Evolutionary conservation across 129 eudicot species (phyloP).

Genomic region (Saposhnikovia divaricata): DNA sequence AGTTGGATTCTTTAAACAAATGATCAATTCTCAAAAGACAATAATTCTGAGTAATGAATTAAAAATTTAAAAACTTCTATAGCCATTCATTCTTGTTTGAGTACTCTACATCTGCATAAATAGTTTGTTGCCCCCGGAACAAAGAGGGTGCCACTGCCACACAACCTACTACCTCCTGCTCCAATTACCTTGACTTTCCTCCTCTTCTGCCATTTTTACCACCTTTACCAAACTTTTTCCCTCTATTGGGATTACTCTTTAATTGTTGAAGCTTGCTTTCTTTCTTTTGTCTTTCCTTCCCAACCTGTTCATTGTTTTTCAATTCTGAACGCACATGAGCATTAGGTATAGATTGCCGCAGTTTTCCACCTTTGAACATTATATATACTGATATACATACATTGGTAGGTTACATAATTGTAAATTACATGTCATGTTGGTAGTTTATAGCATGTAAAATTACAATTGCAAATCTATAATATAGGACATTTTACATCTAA

Average conservation of each 20-base stretch:
- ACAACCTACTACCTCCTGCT: neutral
- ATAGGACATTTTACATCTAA: neutral
- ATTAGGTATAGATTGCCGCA: slow-evolving; percentile 35
- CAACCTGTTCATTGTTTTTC: slow-evolving; percentile 73
- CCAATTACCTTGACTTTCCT: slow-evolving; percentile 27
- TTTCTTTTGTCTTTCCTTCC: slow-evolving; percentile 82
- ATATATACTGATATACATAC: too few relatives aligned
- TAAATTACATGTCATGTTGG: neutral
- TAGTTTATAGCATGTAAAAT: neutral
- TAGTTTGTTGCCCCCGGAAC: neutral
- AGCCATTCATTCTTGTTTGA: neutral
- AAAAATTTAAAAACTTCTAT: neutral
- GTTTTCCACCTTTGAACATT: slow-evolving; percentile 43
- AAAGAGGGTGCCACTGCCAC: neutral
- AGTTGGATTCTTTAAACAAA: neutral
- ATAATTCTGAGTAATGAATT: neutral
- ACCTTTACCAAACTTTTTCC: slow-evolving; percentile 36
- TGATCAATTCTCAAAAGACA: neutral
- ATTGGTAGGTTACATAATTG: neutral
- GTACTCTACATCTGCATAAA: neutral
- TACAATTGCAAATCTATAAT: too few relatives aligned
- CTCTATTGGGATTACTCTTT: slow-evolving; percentile 53
- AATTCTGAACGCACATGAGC: slow-evolving; percentile 81
- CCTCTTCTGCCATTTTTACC: slow-evolving; percentile 46
- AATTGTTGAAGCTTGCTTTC: slow-evolving; percentile 47